Evolutionary conservation across 1,284 basidiomycete genomes (phyloP), one percentile per base, ranked within the genome.

Genomic region (Vanrija sp.): DNA sequence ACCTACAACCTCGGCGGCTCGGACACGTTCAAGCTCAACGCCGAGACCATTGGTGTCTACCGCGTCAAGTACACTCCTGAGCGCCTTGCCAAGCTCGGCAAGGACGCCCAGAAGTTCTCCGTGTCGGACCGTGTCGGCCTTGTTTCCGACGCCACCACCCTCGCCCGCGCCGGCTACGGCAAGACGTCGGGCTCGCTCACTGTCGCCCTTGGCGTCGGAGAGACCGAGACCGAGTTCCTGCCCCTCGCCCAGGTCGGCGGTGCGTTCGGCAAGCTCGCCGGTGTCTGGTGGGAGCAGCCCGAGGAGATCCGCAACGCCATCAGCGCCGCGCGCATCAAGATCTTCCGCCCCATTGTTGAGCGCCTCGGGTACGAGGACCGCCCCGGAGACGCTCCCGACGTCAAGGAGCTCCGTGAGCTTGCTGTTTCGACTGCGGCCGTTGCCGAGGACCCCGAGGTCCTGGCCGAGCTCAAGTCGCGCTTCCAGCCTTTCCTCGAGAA

Each of bases 1-100:
- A 81, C 78, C 37, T 83, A 91, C 63, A 75, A 82, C 19, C 69
- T 97, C 31, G 48, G 53, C 51, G 84, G 88, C 69, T 84, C 82
- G 4, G 84, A 75, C 70, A 87, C 84, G 75, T 83, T 79, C 76
- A 96, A 97, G 77, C 79, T 98, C 56, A 98, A 98, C 71, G 87
- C 86, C 15, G 87, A 86, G 50, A 93, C 91, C 2, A 83, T 84
- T 51, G 93, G 94, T 63, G 89, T 96, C 66, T 98, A 54, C 75
- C 88, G 93, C 46, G 92, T 96, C 31, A 78, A 87, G 24, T 98
- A 98, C 77, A 83, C 86, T 16, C 83, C 89, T 27, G 87, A 89
- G 64, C 83, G 89, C 36, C 81, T 96, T 19, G 78, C 79, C 36
- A 84, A 84, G 69, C 88, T 98, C 56, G 92, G 88, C 14, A 75